Conservation (phyloP, 2,329 filamentous ascomycete species). For the Leptodontidium sp. region DNA sequence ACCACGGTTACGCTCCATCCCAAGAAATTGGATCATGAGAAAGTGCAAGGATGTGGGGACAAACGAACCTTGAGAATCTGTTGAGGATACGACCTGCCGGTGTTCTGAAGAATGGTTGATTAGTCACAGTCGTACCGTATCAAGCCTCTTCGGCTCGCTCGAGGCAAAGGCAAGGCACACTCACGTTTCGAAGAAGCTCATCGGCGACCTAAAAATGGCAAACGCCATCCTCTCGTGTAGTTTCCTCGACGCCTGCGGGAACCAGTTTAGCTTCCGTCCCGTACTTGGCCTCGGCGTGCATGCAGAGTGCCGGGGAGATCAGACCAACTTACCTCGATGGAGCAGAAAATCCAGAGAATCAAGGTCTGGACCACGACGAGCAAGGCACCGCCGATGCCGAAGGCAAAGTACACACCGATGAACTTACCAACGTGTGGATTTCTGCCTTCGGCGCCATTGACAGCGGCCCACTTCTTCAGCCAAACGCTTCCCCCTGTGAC, state of each 20-base stretch:
- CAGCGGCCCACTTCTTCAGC: constrained; percentile 92
- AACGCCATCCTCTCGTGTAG: constrained; percentile 97
- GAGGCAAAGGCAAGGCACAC: constrained; percentile 20
- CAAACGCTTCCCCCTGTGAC: constrained; percentile 78
- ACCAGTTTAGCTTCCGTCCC: constrained; percentile 37
- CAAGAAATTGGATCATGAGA: constrained; percentile 12
- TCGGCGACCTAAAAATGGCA: constrained; percentile 95
- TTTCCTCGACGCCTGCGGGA: constrained; percentile 82
- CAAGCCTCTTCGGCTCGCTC: neutral
- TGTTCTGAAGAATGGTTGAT: constrained; percentile 55
- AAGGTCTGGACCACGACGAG: constrained; percentile 92
- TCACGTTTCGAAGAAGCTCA: constrained; percentile 95
- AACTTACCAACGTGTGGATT: constrained; percentile 88
- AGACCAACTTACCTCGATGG: constrained; percentile 78
- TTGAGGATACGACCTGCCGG: constrained; percentile 96
- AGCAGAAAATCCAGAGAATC: constrained; percentile 99
- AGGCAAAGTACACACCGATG: constrained; percentile 93
- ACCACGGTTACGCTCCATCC: neutral
- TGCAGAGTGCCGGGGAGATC: constrained; percentile 30
- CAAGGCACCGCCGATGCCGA: constrained; percentile 85
- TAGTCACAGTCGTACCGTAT: constrained; percentile 24
- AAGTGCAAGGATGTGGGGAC: constrained; percentile 13
- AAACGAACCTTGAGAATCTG: constrained; percentile 83
- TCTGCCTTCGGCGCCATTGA: constrained; percentile 70
- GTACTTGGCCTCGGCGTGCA: constrained; percentile 30